Percentiles rank a stretch among this genome's conserved stretches.
phyloP scores from a whole-genome alignment of 2,329 filamentous ascomycete species.

The Ophiocordyceps camponoti-saundersi region DNA sequence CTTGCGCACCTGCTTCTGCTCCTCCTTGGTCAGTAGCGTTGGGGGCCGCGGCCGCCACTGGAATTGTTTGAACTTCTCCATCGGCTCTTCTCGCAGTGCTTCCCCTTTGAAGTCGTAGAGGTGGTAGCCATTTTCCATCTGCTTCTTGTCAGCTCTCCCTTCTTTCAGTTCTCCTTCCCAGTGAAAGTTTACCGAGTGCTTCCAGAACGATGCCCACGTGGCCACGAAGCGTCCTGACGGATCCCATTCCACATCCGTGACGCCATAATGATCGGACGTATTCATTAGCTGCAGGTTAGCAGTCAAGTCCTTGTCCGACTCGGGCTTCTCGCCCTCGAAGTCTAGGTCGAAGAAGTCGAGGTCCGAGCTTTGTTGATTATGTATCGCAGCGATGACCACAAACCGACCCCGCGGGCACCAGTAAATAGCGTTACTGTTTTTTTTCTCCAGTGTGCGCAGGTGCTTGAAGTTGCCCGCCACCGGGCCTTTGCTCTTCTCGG shows the following conservation, averaged over 20 bases:
- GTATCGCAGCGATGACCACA: conserved; percentile 82
- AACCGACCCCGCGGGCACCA: conserved; percentile 95
- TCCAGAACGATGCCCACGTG: conserved; percentile 88
- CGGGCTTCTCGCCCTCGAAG: conserved; percentile 91
- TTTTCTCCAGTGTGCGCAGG: conserved; percentile 89
- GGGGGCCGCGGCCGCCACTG: conserved; percentile 82
- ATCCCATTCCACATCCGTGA: conserved; percentile 97
- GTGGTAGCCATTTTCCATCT: conserved; percentile 99
- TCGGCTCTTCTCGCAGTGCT: conserved; percentile 71
- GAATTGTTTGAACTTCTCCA: conserved; percentile 98
- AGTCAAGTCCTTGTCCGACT: conserved; percentile 82
- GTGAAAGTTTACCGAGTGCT: conserved; percentile 58
- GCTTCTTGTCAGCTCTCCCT: conserved; percentile 4
- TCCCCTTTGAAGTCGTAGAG: conserved; percentile 93
- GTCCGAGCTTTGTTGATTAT: conserved; percentile 84
- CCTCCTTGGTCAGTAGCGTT: conserved; percentile 86
- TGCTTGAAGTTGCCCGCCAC: conserved; percentile 89
- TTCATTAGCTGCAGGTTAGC: conserved; percentile 94
- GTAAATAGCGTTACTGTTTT: conserved; percentile 99
- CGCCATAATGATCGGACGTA: conserved; percentile 85
- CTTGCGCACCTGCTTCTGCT: conserved; percentile 96
- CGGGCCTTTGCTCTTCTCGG: conserved; percentile 77
- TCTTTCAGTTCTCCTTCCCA: not conserved
- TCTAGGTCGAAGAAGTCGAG: conserved; percentile 97
- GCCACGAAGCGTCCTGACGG: conserved; percentile 89